Evolutionary conservation across 805 yeast species (phyloP), one percentile per base, ranked within the genome.

Genomic region (Phaffomyces thermotolerans): DNA sequence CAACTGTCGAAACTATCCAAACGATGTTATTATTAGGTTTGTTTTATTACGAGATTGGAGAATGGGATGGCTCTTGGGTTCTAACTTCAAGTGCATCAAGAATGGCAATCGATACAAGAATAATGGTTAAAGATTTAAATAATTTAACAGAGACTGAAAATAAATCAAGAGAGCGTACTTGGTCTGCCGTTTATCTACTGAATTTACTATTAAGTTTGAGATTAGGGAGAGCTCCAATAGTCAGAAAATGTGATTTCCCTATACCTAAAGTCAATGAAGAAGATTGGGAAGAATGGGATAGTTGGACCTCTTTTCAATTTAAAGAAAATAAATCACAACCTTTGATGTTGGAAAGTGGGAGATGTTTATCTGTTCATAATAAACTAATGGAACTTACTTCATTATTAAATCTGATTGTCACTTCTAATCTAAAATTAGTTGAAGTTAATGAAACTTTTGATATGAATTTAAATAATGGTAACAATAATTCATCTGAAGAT

Each of bases 201-300:
- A 33, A 18, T 33, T 18, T 33, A 18, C 10, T 33, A 18, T 17
- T 33, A 33, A 33, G 35, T 17, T 33, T 33, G 12, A 33, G 35
- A 18, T 17, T 33, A 33, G 35, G 35, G 1, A 33, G 35, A 33
- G 17, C 35, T 4, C 35, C 35, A 33, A 33, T 33, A 17, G 35
- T 33, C 4, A 33, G 35, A 33, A 33, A 33, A 14, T 17, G 13
- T 33, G 35, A 33, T 17, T 33, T 33, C 13, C 35, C 35, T 17
- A 17, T 33, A 4, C 35, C 35, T 7, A 33, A 33, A 33, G 18
- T 33, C 8, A 33, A 18, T 10, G 35, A 33, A 33, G 35, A 33
- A 33, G 35, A 33, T 33, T 33, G 35, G 35, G 35, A 33, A 33
- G 35, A 33, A 33, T 33, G 35, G 35, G 35, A 33, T 33, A 33